phyloP scores from a whole-genome alignment of 805 yeast genomes.

The Cyberlindnera sargentensis region DNA sequence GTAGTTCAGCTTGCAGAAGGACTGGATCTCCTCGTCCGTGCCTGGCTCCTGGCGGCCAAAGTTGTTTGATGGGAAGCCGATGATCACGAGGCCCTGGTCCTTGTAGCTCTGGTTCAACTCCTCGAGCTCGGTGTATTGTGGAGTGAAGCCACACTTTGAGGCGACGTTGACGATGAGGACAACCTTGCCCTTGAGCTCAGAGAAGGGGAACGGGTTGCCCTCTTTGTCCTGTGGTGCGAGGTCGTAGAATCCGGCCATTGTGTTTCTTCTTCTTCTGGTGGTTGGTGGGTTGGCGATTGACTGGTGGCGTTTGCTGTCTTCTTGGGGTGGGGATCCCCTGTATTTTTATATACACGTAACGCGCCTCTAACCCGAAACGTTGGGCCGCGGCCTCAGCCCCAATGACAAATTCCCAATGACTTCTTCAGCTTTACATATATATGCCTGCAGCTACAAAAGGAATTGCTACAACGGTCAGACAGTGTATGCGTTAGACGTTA shows the following conservation, averaged over 20 bases:
- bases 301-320: too few species aligned
- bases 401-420: too few species aligned
- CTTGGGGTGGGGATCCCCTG: too few species aligned
- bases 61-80: constrained; percentile 91
- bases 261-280: neutral
- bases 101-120: constrained; percentile 58
- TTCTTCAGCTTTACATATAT: too few species aligned
- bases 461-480: too few species aligned
- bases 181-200: constrained; percentile 66
- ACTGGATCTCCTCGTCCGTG: constrained; percentile 57
- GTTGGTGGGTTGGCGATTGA: too few species aligned
- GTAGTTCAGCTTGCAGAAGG: constrained; percentile 73
- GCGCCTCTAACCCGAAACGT: too few species aligned
- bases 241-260: constrained; percentile 58
- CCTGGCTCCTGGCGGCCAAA: constrained; percentile 80
- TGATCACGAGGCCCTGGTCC: constrained; percentile 55
- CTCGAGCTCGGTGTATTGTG: constrained; percentile 74
- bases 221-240: constrained; percentile 56
- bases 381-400: too few species aligned
- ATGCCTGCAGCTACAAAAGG: too few species aligned
- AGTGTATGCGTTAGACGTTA: too few species aligned
- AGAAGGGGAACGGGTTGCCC: constrained; percentile 53
- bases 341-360: too few species aligned
- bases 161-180: constrained; percentile 85
- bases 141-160: constrained; percentile 77